These are phyloP conservation scores for Xylaria acuta DNA, from an alignment of 495 filamentous ascomycete species.

Conservation along the genomic window DNA sequence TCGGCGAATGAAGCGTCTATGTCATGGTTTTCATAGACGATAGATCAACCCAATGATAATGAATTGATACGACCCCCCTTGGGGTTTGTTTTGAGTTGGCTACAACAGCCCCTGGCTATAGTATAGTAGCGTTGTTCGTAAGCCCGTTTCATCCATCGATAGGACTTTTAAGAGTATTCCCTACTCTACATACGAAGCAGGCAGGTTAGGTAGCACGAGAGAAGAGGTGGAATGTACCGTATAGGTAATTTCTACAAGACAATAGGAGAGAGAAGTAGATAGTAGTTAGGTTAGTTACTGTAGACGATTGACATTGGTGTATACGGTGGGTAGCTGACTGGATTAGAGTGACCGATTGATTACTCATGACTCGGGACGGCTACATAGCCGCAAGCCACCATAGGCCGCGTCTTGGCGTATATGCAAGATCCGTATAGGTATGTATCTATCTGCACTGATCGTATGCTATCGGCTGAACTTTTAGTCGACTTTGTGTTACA, in stretches of 20 bases:
- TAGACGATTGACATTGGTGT: not conserved
- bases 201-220: not conserved
- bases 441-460: slow-evolving; percentile 13
- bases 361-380: not conserved
- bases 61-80: not conserved
- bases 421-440: slow-evolving; percentile 7
- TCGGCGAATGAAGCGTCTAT: not conserved
- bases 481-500: not conserved
- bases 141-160: not conserved
- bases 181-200: not conserved
- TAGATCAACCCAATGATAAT: slow-evolving; percentile 10
- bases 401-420: not conserved
- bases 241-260: not conserved
- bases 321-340: not conserved
- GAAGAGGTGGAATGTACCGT: not conserved
- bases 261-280: not conserved
- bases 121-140: not conserved
- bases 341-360: not conserved
- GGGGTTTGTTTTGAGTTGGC: not conserved
- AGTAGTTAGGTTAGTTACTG: not conserved
- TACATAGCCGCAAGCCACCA: not conserved
- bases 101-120: not conserved
- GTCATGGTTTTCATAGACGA: slow-evolving; percentile 8
- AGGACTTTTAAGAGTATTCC: not conserved
- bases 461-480: slow-evolving; percentile 1